phyloP scores from a whole-genome alignment of 352 stramenopile genomes.

The Globisporangium emineosum region DNA sequence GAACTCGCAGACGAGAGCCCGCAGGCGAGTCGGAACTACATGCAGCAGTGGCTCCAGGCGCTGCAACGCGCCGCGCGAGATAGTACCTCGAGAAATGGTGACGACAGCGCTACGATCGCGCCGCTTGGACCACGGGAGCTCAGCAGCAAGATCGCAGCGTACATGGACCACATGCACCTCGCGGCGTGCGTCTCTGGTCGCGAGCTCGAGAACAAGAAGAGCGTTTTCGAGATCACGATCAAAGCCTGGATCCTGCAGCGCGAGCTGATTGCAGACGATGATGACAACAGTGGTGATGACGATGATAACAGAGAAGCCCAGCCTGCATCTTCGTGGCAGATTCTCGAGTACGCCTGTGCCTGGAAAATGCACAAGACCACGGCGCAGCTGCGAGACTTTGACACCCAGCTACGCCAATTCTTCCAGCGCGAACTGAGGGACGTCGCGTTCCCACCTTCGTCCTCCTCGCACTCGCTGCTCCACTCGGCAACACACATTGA shows the following conservation, averaged over 20 bases:
- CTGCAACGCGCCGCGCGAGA: conserved; percentile 21
- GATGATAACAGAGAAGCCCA: neutral
- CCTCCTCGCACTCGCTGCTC: conserved; percentile 24
- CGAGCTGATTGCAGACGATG: conserved; percentile 32
- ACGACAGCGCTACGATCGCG: neutral
- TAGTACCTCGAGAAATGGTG: conserved; percentile 1
- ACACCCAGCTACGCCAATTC: conserved; percentile 47
- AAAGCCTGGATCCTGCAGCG: conserved; percentile 63
- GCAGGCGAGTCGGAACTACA: conserved; percentile 36
- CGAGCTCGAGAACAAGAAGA: conserved; percentile 20
- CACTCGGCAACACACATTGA: conserved; percentile 22
- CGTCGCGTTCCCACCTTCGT: conserved; percentile 35
- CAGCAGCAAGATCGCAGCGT: conserved; percentile 35
- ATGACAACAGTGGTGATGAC: conserved; percentile 14
- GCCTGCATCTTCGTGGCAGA: conserved; percentile 36
- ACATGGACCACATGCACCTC: conserved; percentile 52
- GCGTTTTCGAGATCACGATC: conserved; percentile 47
- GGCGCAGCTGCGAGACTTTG: conserved; percentile 45
- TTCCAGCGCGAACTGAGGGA: conserved; percentile 45
- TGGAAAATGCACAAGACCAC: conserved; percentile 50
- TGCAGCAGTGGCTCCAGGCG: conserved; percentile 49
- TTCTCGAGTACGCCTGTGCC: conserved; percentile 61
- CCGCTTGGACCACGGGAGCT: conserved; percentile 36
- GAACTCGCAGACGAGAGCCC: conserved; percentile 24
- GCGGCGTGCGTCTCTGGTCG: conserved; percentile 37